phyloP scores from a whole-genome alignment of 345 rosid genomes.

The Eucalyptus pauciflora region DNA sequence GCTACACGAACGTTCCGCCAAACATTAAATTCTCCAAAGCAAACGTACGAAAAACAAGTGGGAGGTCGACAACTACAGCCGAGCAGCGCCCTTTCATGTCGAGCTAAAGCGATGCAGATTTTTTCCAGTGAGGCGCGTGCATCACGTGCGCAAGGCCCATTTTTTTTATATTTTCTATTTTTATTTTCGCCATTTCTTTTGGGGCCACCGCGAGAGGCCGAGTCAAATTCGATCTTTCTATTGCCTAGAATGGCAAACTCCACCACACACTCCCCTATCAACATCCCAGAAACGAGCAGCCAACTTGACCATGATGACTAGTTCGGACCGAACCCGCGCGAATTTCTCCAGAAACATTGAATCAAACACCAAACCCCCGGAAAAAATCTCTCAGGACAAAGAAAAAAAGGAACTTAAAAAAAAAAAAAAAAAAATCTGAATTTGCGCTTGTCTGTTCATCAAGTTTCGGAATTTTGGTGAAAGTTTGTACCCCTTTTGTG shows the following conservation, averaged over 20 bases:
- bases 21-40: not conserved
- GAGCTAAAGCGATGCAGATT: not conserved
- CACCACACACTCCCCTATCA: conserved; percentile 13
- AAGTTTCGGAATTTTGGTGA: not conserved
- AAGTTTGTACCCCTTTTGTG: not conserved
- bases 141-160: not conserved
- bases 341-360: not conserved
- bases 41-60: not conserved
- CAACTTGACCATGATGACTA: not conserved
- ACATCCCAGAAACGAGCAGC: not conserved
- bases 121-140: not conserved
- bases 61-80: not conserved
- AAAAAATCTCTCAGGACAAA: not conserved
- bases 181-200: not conserved
- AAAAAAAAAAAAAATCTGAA: not conserved
- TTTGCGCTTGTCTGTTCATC: not conserved
- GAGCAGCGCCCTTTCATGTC: not conserved
- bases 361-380: not conserved
- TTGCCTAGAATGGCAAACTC: not conserved
- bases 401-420: not conserved
- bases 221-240: not conserved
- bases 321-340: not conserved
- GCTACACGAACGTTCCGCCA: not conserved
- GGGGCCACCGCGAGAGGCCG: not conserved
- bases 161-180: not conserved